phyloP scores from a whole-genome alignment of 306 rosid genomes.

The Begonia masoniana region DNA sequence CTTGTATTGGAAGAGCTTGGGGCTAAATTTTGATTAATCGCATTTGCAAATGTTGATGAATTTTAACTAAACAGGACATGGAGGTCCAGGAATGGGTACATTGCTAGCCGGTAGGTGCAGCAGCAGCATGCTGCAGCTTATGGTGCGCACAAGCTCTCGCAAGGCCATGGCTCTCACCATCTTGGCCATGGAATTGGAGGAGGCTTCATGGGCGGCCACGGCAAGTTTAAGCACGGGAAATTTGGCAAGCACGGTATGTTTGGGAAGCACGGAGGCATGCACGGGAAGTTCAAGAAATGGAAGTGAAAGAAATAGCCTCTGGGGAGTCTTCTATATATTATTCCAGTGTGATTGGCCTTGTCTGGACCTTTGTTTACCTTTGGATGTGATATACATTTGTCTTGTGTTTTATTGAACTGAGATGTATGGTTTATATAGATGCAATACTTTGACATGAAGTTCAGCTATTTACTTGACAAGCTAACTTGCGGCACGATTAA shows the following conservation, averaged over 20 bases:
- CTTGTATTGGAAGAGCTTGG: no score
- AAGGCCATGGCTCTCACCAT: constrained; percentile 12
- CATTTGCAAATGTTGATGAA: background rate
- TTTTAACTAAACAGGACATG: constrained; percentile 20
- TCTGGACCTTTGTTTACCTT: no score
- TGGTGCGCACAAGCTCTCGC: constrained; percentile 55
- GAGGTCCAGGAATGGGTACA: constrained; percentile 33
- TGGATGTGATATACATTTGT: no score
- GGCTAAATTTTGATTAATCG: no score
- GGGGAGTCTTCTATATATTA: background rate
- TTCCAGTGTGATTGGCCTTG: background rate
- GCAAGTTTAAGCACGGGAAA: constrained; percentile 4
- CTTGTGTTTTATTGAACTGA: no score
- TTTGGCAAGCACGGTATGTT: background rate
- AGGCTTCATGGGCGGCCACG: constrained; percentile 3
- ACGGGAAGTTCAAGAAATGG: constrained; percentile 1
- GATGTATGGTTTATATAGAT: no score
- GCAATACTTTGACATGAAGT: no score
- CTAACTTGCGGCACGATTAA: no score
- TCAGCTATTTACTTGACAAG: no score
- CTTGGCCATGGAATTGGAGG: constrained; percentile 15
- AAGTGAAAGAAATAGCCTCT: background rate
- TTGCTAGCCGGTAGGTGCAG: constrained; percentile 78
- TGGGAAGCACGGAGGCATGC: constrained; percentile 1
- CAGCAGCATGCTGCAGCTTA: constrained; percentile 64